Percentiles rank a stretch among this genome's conserved stretches.
Evolutionary conservation across 176 grass and related monocot genomes (phyloP).

Genomic region (Oryza glaberrima): DNA sequence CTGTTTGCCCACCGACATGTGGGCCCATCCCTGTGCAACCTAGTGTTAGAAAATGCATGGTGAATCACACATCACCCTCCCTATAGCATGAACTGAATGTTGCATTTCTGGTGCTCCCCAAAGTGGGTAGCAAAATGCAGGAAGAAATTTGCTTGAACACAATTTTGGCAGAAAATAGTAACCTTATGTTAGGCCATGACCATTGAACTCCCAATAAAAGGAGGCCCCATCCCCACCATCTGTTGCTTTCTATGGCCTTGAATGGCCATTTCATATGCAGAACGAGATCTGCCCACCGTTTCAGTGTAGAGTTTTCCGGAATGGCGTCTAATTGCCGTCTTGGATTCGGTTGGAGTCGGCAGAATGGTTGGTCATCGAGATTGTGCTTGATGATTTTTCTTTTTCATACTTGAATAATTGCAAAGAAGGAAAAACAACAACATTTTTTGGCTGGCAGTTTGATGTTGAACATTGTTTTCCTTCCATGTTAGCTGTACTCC

Average conservation of each 20-base stretch:
- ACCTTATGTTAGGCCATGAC: slow-evolving; percentile 34
- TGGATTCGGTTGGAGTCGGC: not conserved
- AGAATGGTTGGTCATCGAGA: not conserved
- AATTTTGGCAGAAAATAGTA: slow-evolving; percentile 23
- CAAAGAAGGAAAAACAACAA: slow-evolving; percentile 4
- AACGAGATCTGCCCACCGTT: not conserved
- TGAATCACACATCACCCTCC: not conserved
- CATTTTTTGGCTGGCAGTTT: slow-evolving; percentile 15
- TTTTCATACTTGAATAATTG: slow-evolving; percentile 6
- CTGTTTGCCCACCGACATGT: slow-evolving; percentile 22
- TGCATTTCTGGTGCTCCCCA: slow-evolving; percentile 6
- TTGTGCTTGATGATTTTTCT: not conserved
- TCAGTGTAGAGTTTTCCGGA: not conserved
- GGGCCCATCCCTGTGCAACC: not conserved
- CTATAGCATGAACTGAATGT: slow-evolving; percentile 26
- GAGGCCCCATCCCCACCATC: not conserved
- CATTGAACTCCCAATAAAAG: slow-evolving; percentile 26
- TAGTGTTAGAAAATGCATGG: slow-evolving; percentile 21
- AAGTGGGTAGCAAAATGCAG: slow-evolving; percentile 22
- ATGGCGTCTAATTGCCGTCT: not conserved
- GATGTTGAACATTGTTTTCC: not conserved
- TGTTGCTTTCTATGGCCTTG: slow-evolving; percentile 19
- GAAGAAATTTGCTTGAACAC: not conserved
- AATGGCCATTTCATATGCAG: slow-evolving; percentile 19
- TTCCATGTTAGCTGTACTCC: slow-evolving; percentile 13